Evolutionary conservation across 306 rosid genomes (phyloP), one percentile per base, ranked within the genome.

Genomic region (Corylus avellana): DNA sequence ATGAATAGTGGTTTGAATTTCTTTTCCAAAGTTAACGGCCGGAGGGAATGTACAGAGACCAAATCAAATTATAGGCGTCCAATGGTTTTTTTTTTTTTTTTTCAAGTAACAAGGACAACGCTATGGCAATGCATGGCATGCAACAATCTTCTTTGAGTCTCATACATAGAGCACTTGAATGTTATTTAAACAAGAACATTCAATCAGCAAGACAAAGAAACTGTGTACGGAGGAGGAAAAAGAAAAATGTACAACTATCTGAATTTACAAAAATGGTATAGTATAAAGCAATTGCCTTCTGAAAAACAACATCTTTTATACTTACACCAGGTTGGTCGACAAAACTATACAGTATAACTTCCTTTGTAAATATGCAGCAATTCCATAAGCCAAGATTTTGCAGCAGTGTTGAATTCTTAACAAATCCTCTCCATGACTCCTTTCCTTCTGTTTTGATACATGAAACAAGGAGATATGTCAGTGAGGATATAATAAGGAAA

Each of bases 251-350:
- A 64, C 47, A 16, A 54, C 67, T 53, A 63, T 32, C 78, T 56
- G 49, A 56, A 71, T 75, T 77, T 79, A 47, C 39, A 17, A 17
- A 25, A 62, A 62, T 47, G 49, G 77, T 83, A 78, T 59, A 29
- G 76, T 3, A 46, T 49, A 48, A 54, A 1, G 25, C 72, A 9
- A 70, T 20, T 20, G 18, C 61, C 51, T 59, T 70, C 29, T 17
- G n/a, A 75, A 75, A 18, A 57, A 66, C 73, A 57, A 66, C 73
- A 59, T 51, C 55, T 53, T 49, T 53, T 57, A 25, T 72, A 62
- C 35, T 62, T 49, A 22, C 78, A 44, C 55, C 18, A 64, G 81
- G 78, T 74, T 77, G 78, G 55, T 71, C 56, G 12, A 68, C 55
- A 59, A 73, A 53, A 63, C 27, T 64, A 42, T 8, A 69, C 72